Conservation (phyloP, 2,329 filamentous ascomycete genomes). For the Trichoderma breve region DNA sequence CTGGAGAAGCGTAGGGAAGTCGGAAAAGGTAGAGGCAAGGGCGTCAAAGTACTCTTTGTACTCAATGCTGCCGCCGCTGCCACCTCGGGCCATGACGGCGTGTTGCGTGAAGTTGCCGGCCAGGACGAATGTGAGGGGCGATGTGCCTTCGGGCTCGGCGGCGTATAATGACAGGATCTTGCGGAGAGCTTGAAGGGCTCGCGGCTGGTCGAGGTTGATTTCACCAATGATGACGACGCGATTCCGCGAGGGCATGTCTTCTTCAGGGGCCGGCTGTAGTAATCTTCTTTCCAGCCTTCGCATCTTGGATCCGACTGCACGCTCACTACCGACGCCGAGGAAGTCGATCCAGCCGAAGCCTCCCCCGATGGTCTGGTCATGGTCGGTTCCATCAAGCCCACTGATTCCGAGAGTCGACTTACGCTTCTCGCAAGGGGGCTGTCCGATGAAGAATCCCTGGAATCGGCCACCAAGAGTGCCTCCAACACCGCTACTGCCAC, state of each 20-base stretch:
- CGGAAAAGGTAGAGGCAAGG: constrained; percentile 75
- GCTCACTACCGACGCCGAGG: constrained; percentile 84
- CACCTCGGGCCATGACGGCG: constrained; percentile 64
- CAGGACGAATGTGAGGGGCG: constrained; percentile 77
- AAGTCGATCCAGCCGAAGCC: constrained; percentile 98
- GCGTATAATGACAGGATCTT: constrained; percentile 77
- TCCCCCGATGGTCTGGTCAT: constrained; percentile 64
- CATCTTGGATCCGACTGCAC: constrained; percentile 80
- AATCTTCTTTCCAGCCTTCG: constrained; percentile 71
- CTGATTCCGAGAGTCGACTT: constrained; percentile 73
- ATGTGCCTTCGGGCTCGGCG: constrained; percentile 58
- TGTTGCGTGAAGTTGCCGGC: constrained; percentile 78
- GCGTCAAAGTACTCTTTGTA: constrained; percentile 96
- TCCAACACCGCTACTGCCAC: constrained; percentile 77
- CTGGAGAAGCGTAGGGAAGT: constrained; percentile 78
- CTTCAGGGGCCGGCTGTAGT: constrained; percentile 44
- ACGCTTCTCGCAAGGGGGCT: constrained; percentile 85
- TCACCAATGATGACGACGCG: constrained; percentile 78
- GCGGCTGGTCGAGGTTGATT: constrained; percentile 79
- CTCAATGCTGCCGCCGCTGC: constrained; percentile 80
- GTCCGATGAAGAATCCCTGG: constrained; percentile 84
- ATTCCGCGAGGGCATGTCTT: constrained; percentile 42
- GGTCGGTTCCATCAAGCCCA: constrained; percentile 56
- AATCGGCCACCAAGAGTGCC: constrained; percentile 92
- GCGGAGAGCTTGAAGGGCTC: constrained; percentile 75